phyloP scores from a whole-genome alignment of 2,329 filamentous ascomycete species.

The Bisporella sp. region DNA sequence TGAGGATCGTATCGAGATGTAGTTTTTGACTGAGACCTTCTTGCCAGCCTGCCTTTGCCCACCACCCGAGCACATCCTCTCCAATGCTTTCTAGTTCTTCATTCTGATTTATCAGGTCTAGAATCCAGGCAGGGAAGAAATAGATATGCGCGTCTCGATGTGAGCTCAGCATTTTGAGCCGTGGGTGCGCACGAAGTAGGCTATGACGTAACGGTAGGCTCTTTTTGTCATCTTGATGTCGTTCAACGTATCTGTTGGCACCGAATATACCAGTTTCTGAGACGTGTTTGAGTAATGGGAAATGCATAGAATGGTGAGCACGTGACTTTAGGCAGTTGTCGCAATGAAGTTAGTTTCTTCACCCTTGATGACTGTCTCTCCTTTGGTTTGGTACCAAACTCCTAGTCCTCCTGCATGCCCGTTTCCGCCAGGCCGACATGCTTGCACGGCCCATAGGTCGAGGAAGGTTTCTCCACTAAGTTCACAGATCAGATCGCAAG shows the following conservation, averaged over 20 bases:
- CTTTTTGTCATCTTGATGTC: conserved; percentile 72
- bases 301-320: conserved; percentile 50
- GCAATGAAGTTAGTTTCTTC: conserved; percentile 92
- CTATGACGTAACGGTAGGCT: conserved; percentile 68
- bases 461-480: conserved; percentile 74
- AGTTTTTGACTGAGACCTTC: conserved; percentile 72
- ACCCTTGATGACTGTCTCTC: conserved; percentile 69
- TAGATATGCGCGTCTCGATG: conserved; percentile 93
- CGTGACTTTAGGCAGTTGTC: conserved; percentile 55
- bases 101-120: conserved; percentile 75
- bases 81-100: conserved; percentile 80
- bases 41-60: conserved; percentile 94
- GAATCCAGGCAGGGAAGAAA: conserved; percentile 85
- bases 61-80: conserved; percentile 90
- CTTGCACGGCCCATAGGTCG: conserved; percentile 87
- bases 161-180: conserved; percentile 72
- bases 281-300: conserved; percentile 59
- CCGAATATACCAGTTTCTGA: conserved; percentile 76
- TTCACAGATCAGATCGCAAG: conserved; percentile 91
- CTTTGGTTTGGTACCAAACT: conserved; percentile 87
- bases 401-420: conserved; percentile 68
- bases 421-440: conserved; percentile 59
- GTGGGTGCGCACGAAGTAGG: conserved; percentile 66
- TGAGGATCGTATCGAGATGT: conserved; percentile 59
- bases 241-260: conserved; percentile 83